Evolutionary conservation across 2,329 filamentous ascomycete species (phyloP), one percentile per base, ranked within the genome.

Genomic region (Clonostachys rhizophaga): DNA sequence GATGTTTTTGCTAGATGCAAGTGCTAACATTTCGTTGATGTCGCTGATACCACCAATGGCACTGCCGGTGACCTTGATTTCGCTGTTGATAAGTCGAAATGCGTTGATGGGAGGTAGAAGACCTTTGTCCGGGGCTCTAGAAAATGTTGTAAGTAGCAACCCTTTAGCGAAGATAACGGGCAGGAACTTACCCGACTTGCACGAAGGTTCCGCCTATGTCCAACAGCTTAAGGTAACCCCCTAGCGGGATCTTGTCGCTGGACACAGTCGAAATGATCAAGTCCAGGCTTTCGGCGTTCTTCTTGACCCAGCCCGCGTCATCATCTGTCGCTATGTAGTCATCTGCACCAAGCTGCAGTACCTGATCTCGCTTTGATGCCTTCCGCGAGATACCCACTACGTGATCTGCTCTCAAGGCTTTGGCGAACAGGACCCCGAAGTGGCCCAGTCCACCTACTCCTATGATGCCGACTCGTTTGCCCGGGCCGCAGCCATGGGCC

Each of bases 361-460:
- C 78, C 55, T 85, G 81, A 1, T 70, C 68, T 41, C 68, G 69
- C 69, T 84, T 85, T 47, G 59, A 63, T 6, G 61, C 64, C 16
- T 64, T 72, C 37, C 80, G 72, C 13, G 77, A 82, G 57, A 84
- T 83, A 9, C 74, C 81, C 8, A 82, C 75, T 12, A 84, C 76
- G 42, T 74, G 71, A 43, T 84, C 78, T n/a, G 77, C 79, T 10
- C 78, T 79, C 11, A 89, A 63, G 2, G 85, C 85, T 61, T 81
- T 84, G 2, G 86, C 85, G 54, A 82, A 87, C 39, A 86, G 64
- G 10, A 89, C 66, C 5, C 80, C 86, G 54, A 88, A 82, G 64
- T 89, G 84, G 0, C 85, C 84, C 2, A 88, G 63, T 3, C 85
- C 84, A 8, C 85, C 85, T 13, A 89, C 69, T 3, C 85, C 84